Percentiles rank a stretch among this genome's conserved stretches.
phyloP scores from a whole-genome alignment of 352 stramenopile species.

The Saprolegnia diclina region DNA sequence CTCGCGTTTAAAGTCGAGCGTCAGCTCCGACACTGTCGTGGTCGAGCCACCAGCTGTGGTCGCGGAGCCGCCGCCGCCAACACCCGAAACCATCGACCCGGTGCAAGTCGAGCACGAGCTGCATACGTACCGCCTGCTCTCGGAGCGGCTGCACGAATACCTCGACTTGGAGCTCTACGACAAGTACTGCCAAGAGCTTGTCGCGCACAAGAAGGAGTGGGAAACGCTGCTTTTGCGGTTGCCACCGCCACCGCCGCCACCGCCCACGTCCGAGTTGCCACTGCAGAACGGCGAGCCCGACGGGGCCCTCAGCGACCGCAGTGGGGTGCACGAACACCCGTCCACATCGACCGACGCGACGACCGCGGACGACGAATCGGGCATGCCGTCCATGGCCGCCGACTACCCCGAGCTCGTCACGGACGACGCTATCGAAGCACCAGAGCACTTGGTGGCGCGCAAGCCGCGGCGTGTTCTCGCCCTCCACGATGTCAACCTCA shows the following conservation, averaged over 20 bases:
- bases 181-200: slow-evolving; percentile 12
- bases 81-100: not conserved
- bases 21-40: not conserved
- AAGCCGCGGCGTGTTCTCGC: slow-evolving; percentile 7
- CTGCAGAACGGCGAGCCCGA: too few relatives aligned
- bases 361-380: not conserved
- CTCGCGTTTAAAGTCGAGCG: not conserved
- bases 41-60: not conserved
- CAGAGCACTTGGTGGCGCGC: not conserved
- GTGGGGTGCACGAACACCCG: not conserved
- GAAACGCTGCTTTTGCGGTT: not conserved
- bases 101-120: not conserved
- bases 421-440: not conserved
- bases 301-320: not conserved
- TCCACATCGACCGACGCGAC: not conserved
- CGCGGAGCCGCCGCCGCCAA: not conserved
- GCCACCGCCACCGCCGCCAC: not conserved
- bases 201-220: not conserved
- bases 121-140: not conserved
- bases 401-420: not conserved
- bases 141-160: not conserved
- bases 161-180: slow-evolving; percentile 13
- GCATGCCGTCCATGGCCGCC: not conserved
- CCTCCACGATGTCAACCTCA: slow-evolving; percentile 49
- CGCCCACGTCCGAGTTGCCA: too few relatives aligned